Evolutionary conservation across 805 yeast species (phyloP).

Genomic region (Saturnispora sanitii): DNA sequence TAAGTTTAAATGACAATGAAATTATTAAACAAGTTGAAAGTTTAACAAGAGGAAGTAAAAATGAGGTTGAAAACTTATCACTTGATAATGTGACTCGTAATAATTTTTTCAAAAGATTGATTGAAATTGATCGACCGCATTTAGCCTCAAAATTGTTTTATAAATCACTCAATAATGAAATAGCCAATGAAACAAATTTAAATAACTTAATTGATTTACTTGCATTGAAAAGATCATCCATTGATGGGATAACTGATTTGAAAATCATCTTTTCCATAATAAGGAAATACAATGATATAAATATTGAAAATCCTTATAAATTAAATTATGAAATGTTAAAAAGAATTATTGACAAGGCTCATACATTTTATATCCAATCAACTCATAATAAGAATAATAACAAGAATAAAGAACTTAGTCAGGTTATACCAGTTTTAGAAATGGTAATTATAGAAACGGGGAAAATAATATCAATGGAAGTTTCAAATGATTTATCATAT

Average conservation of each 20-base stretch:
- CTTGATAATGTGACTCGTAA: not conserved
- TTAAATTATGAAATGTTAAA: constrained; percentile 4
- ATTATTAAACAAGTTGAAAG: not conserved
- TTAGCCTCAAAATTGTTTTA: constrained; percentile 2
- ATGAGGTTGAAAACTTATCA: not conserved
- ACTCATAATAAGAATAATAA: not conserved
- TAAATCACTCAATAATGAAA: not conserved
- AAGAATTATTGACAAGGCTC: constrained; percentile 13
- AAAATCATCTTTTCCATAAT: constrained; percentile 7
- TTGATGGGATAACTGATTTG: constrained; percentile 7
- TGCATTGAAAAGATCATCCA: constrained; percentile 10
- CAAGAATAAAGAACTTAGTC: not conserved
- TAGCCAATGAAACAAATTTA: not conserved
- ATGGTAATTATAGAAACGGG: constrained; percentile 15
- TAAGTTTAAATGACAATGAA: not conserved
- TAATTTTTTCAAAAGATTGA: not conserved
- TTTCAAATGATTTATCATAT: constrained; percentile 10
- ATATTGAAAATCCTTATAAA: not conserved
- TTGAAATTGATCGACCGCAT: constrained; percentile 6
- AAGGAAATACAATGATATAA: not conserved
- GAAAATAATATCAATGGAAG: constrained; percentile 6
- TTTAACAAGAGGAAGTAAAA: not conserved
- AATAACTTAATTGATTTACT: constrained; percentile 9
- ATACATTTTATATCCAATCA: constrained; percentile 2
- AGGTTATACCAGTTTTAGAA: constrained; percentile 5